Conservation (phyloP, 2,329 filamentous ascomycete genomes). For the Colletotrichum chrysophilum region DNA sequence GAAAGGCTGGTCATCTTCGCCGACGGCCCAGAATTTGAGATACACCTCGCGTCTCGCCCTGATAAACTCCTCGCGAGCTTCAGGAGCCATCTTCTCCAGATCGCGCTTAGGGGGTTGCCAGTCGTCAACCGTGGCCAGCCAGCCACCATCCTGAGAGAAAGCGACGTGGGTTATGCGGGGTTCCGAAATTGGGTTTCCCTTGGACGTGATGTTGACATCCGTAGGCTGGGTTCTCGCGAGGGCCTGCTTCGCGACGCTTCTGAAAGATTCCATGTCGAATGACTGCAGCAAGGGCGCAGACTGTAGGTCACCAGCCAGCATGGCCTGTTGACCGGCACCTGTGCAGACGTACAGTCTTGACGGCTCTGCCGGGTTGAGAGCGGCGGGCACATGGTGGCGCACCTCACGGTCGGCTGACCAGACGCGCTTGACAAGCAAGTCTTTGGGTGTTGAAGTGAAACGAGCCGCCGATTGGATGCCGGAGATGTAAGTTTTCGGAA, state of each 20-base stretch:
- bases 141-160: constrained; percentile 81
- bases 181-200: constrained; percentile 74
- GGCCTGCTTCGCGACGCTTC: constrained; percentile 84
- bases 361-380: constrained; percentile 65
- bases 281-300: constrained; percentile 75
- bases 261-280: constrained; percentile 81
- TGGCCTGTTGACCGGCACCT: constrained; percentile 63
- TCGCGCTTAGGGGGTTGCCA: constrained; percentile 81
- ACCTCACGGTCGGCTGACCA: constrained; percentile 50
- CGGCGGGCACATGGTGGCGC: constrained; percentile 60
- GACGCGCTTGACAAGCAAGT: constrained; percentile 57
- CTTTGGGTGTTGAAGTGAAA: constrained; percentile 55
- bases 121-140: constrained; percentile 91
- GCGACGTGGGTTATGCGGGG: constrained; percentile 78
- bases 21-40: constrained; percentile 88
- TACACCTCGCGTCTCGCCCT: constrained; percentile 72
- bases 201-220: constrained; percentile 76
- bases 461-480: constrained; percentile 74
- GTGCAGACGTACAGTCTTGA: constrained; percentile 73
- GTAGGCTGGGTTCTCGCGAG: constrained; percentile 88
- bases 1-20: constrained; percentile 62
- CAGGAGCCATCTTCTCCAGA: constrained; percentile 51
- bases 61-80: constrained; percentile 47
- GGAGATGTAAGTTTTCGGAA: constrained; percentile 82
- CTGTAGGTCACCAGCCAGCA: constrained; percentile 52